These are phyloP conservation scores for Camellia sinensis DNA, from an alignment of 148 eudicot species.

Conservation along the genomic window DNA sequence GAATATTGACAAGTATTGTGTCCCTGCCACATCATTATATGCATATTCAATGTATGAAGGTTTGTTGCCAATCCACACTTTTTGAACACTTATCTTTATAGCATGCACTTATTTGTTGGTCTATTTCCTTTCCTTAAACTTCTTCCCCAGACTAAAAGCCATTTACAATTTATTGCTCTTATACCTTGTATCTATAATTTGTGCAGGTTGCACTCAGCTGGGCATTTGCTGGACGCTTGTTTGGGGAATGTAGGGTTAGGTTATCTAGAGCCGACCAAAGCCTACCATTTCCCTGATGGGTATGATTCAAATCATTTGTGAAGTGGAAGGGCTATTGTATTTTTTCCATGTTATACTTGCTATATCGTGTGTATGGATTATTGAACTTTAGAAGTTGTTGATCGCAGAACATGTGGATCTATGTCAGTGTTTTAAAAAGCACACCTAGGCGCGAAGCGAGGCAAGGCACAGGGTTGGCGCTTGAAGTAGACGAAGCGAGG, in stretches of 20 bases:
- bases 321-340: neutral
- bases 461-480: no score
- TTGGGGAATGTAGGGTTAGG: constrained; percentile 62
- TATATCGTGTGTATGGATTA: no score
- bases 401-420: no score
- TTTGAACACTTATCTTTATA: neutral
- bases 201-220: constrained; percentile 88
- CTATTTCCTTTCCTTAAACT: neutral
- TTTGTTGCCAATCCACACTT: no score
- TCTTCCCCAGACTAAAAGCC: neutral
- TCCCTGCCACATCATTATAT: no score
- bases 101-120: neutral
- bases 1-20: no score
- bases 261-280: constrained; percentile 61
- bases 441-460: no score
- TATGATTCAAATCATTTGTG: constrained; percentile 23
- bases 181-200: neutral
- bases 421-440: no score
- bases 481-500: no score
- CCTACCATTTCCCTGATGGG: constrained; percentile 84
- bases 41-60: no score
- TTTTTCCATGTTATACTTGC: no score
- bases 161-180: neutral
- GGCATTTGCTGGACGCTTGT: constrained; percentile 77
- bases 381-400: no score